Evolutionary conservation across 495 filamentous ascomycete genomes (phyloP).

Genomic region (Alectoria sarmentosa): DNA sequence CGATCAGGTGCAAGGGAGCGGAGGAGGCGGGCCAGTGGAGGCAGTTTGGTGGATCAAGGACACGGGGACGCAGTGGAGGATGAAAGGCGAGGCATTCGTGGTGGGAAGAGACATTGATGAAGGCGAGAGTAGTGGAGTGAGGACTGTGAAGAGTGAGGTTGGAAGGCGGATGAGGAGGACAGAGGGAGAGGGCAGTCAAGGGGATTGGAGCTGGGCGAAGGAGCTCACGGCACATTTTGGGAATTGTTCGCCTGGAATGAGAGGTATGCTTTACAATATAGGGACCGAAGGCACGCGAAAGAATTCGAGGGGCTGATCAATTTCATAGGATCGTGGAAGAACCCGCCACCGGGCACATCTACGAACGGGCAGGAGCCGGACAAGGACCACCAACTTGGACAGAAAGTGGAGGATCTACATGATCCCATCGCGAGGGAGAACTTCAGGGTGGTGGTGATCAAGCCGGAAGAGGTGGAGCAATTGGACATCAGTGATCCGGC

Average conservation of each 20-base stretch:
- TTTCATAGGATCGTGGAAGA: slow-evolving; percentile 56
- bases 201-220: slow-evolving; percentile 58
- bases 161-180: slow-evolving; percentile 29
- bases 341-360: slow-evolving; percentile 65
- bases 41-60: slow-evolving; percentile 76
- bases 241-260: slow-evolving; percentile 69
- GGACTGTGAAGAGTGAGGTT: slow-evolving; percentile 37
- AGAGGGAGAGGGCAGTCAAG: slow-evolving; percentile 25
- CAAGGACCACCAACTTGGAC: slow-evolving; percentile 50
- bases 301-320: neutral
- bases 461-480: slow-evolving; percentile 72
- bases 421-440: slow-evolving; percentile 64
- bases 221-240: slow-evolving; percentile 84
- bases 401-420: slow-evolving; percentile 60
- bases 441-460: slow-evolving; percentile 79
- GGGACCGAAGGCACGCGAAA: neutral
- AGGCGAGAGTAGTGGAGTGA: slow-evolving; percentile 30
- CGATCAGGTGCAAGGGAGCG: slow-evolving; percentile 41
- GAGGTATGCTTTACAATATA: slow-evolving; percentile 41
- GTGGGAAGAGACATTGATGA: slow-evolving; percentile 55
- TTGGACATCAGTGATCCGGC: slow-evolving; percentile 63
- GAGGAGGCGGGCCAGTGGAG: slow-evolving; percentile 66
- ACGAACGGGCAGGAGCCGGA: slow-evolving; percentile 40
- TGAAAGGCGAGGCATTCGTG: slow-evolving; percentile 68
- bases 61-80: slow-evolving; percentile 70